Evolutionary conservation across 306 rosid species (phyloP), one percentile per base, ranked within the genome.

Genomic region (Echinosophora koreensis): DNA sequence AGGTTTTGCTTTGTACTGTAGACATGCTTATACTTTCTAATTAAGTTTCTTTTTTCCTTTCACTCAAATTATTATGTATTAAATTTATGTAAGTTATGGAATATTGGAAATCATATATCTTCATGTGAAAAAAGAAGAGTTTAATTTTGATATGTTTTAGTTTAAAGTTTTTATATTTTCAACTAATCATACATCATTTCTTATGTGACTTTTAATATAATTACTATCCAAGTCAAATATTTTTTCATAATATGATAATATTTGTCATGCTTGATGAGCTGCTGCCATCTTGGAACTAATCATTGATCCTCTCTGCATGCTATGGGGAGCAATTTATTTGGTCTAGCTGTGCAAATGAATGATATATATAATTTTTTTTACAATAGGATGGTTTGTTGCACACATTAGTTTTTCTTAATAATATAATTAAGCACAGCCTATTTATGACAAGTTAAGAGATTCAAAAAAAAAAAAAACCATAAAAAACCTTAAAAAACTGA

Each of bases 251-350:
- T 22, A 22, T 22, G 22, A 22, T 22, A 22, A 22, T 22, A 22
- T 30, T 30, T 30, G 32, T 30, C 32, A 30, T 30, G 32, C 32
- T 30, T 30, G 32, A 30, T 30, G 32, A 30, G 56, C 61, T 78
- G 63, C 65, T 38, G 13, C 73, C 73, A 67, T 60, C 63, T 22
- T 72, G 77, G 46, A 58, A 66, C 73, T 22, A 74, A 71, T 57
- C 42, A 18, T 51, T 28, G 67, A 62, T 65, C 10, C 54, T 39
- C 60, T 17, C 15, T 8, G 12, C n/a, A 3, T n/a, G 11, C 17
- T 30, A 16, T 1, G 0, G 54, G 50, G 15, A 5, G 2, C 2
- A 55, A 18, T 39, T 66, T 49, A 60, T 15, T 61, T 27, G 57
- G 16, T 32, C 27, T 12, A 44, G 60, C 59, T 77, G 81, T 66